phyloP scores from a whole-genome alignment of 129 eudicot genomes.

The Flaveria brownii region DNA sequence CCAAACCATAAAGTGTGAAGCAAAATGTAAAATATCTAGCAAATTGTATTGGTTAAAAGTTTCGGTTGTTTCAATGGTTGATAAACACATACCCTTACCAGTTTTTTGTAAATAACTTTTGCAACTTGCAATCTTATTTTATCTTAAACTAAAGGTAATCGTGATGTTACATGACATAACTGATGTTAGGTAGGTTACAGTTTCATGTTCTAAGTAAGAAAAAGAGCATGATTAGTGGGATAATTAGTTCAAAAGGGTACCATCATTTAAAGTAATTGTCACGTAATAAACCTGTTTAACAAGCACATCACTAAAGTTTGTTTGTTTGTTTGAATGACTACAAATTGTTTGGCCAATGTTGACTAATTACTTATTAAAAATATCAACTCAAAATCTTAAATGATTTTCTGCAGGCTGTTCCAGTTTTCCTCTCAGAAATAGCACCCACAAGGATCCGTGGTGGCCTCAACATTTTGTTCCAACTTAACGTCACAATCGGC shows the following conservation, averaged over 20 bases:
- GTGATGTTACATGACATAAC: conserved; percentile 10
- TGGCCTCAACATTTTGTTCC: conserved; percentile 86
- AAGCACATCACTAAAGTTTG: not conserved
- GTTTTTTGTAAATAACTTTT: not conserved
- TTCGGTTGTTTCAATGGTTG: not conserved
- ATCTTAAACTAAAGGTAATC: not conserved
- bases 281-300: conserved; percentile 16
- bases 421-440: conserved; percentile 86
- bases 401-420: conserved; percentile 68
- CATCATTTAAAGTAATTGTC: not conserved
- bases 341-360: conserved; percentile 6
- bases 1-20: not conserved
- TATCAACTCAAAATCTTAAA: not conserved
- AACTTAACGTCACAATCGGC: conserved; percentile 87
- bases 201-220: conserved; percentile 11
- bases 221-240: not conserved
- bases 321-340: not conserved
- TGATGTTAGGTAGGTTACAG: conserved; percentile 1
- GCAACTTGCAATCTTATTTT: not conserved
- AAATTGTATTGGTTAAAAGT: too few species aligned
- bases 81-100: not conserved
- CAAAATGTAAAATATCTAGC: too few species aligned
- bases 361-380: not conserved
- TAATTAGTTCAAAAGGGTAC: not conserved
- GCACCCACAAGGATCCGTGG: conserved; percentile 97